Evolutionary conservation across 441 rosid genomes (phyloP).

Genomic region (Brassica balearica): DNA sequence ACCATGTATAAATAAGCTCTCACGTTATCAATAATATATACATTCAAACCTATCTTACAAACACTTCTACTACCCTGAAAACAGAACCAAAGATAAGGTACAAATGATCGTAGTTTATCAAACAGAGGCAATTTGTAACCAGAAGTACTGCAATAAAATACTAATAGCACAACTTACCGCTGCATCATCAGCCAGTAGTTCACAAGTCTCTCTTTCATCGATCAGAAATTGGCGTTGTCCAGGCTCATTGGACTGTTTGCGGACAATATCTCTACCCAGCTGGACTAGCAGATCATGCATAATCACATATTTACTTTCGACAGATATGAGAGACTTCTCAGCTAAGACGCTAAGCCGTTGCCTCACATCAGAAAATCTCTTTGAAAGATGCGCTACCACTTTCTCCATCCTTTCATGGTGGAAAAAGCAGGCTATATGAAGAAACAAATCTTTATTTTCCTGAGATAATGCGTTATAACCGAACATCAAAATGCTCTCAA

Average conservation of each 20-base stretch:
- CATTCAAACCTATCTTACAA: too few relatives aligned
- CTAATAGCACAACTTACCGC: background rate
- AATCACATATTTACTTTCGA: fast-evolving
- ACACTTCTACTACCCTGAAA: conserved; percentile 16
- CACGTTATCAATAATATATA: too few relatives aligned
- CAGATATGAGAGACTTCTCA: conserved; percentile 2
- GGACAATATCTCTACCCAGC: conserved; percentile 16
- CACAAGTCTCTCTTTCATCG: background rate
- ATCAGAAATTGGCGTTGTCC: background rate
- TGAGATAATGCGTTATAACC: background rate
- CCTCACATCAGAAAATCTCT: background rate
- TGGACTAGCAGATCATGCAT: conserved; percentile 4
- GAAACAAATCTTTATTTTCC: conserved; percentile 14
- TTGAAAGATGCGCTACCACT: background rate
- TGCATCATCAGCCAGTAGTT: background rate
- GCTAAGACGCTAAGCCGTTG: background rate
- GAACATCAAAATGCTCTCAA: background rate
- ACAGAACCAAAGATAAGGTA: background rate
- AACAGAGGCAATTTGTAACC: background rate
- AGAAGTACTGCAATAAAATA: background rate
- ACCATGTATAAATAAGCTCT: too few relatives aligned
- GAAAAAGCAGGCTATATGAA: conserved; percentile 16
- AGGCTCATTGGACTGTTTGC: background rate
- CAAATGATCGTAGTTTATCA: background rate
- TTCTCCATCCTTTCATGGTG: fast-evolving